Conservation (phyloP, 345 rosid species). For the Clausena lansium region DNA sequence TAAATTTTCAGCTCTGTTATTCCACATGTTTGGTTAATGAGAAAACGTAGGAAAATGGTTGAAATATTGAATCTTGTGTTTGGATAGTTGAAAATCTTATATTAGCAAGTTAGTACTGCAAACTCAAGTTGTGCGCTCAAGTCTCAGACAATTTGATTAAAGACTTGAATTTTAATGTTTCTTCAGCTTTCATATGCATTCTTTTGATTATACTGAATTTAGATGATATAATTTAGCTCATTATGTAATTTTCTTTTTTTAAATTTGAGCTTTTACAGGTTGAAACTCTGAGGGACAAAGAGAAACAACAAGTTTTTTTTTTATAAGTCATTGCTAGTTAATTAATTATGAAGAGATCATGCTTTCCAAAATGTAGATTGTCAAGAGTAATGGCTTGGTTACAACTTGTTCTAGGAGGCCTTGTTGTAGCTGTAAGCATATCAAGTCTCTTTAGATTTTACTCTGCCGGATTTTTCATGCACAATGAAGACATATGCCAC, state of each 20-base stretch:
- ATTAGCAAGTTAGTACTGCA: background rate
- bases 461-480: slow-evolving; percentile 61
- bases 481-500: slow-evolving; percentile 62
- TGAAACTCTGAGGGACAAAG: slow-evolving; percentile 9
- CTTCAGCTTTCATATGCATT: background rate
- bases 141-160: background rate
- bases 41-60: slow-evolving; percentile 8
- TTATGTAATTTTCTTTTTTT: background rate
- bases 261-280: slow-evolving; percentile 15
- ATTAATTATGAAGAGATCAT: slow-evolving; percentile 47
- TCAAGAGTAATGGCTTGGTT: slow-evolving; percentile 58
- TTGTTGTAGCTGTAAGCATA: slow-evolving; percentile 58
- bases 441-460: slow-evolving; percentile 71
- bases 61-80: background rate
- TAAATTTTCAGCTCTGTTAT: background rate
- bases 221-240: background rate
- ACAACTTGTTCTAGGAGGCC: slow-evolving; percentile 58
- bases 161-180: background rate
- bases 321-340: background rate
- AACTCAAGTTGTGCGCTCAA: too few relatives aligned
- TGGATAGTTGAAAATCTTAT: background rate
- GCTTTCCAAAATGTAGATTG: slow-evolving; percentile 49
- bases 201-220: background rate
- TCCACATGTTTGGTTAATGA: slow-evolving; percentile 13
- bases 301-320: background rate